Base-by-base conservation (phyloP, 2,329 filamentous ascomycete species). In the Alternaria infectoria region DNA sequence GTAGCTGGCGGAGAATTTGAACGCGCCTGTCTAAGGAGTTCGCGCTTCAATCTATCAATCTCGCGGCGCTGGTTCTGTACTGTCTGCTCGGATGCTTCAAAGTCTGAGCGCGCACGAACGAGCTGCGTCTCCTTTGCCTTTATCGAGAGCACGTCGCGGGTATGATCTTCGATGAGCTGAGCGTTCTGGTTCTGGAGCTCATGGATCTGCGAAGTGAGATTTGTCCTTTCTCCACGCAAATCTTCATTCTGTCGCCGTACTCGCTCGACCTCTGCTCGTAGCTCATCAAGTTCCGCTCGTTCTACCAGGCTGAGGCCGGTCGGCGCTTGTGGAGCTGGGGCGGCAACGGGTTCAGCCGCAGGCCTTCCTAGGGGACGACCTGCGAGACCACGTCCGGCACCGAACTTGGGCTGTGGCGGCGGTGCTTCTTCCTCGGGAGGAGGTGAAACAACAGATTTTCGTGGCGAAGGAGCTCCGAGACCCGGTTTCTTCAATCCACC, bases 71-170 rank as follows among this genome's bases (percentile, higher is more conserved):
- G 87, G 61, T 92, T 90, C 65, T 96, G 92, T 56, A 96, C 93
- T 62, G 90, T 91, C 73, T 93, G 90, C 77, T 97, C 93, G 0
- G 94, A 92, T 0, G 92, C 89, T 78, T 98, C 95, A 30, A 91
- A 92, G 74, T 99, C 96, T 69, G 92, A 93, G 58, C 94, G 88
- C 11, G 96, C 94, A 47, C 96, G 90, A 10, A 98, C 95, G 6
- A 99, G 87, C 74, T 99, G 96, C 4, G 96, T 98, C 80, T 99
- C 96, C 81, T 99, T 99, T 13, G 96, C 96, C 80, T 98, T 98
- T 82, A 99, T 96, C 71, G 93, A 96, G 45, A 99, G 85, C 0
- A 97, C 93, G 74, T 99, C 95, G 51, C 95, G 88, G 0, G 96
- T 99, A 79, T 98, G 95, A 74, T 98, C 95, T 81, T 99, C 96